Percentiles rank a stretch among this genome's conserved stretches.
phyloP scores from a whole-genome alignment of 768 basidiomycete genomes.

The Hydnomerulius pinastri region DNA sequence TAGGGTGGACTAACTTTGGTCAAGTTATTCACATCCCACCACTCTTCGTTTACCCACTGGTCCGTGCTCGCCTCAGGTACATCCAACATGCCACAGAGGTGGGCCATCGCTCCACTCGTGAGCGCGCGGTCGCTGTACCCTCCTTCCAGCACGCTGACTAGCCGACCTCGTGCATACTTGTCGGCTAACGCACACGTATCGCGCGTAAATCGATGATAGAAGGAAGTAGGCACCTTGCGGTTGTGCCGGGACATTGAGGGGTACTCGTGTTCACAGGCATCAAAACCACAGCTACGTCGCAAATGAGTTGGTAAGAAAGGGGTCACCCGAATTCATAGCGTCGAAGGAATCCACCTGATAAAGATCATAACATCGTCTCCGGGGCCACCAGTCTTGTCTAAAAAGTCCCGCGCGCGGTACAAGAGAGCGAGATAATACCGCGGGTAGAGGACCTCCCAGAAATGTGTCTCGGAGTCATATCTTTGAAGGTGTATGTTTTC shows the following conservation, averaged over 20 bases:
- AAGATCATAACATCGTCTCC: slow-evolving; percentile 78
- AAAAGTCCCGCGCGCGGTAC: slow-evolving; percentile 67
- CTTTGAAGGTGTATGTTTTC: slow-evolving; percentile 83
- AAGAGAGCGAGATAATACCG: slow-evolving; percentile 63
- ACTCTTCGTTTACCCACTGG: slow-evolving; percentile 42
- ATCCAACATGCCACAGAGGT: slow-evolving; percentile 65
- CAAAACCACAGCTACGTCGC: slow-evolving; percentile 79
- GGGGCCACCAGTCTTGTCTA: slow-evolving; percentile 62
- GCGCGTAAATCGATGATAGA: slow-evolving; percentile 80
- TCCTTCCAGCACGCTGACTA: slow-evolving; percentile 92
- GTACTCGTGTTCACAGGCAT: slow-evolving; percentile 92
- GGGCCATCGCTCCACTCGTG: slow-evolving; percentile 80
- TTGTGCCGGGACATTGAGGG: slow-evolving; percentile 89
- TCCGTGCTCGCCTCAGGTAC: not conserved
- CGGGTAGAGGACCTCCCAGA: slow-evolving; percentile 74
- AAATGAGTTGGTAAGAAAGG: not conserved
- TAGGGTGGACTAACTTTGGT: slow-evolving; percentile 42
- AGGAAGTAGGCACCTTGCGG: slow-evolving; percentile 84
- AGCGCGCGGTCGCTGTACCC: slow-evolving; percentile 93
- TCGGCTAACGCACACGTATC: slow-evolving; percentile 71
- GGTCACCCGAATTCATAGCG: not conserved
- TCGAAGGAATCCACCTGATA: slow-evolving; percentile 63
- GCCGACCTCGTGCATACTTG: slow-evolving; percentile 59
- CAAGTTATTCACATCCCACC: slow-evolving; percentile 71
- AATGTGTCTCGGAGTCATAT: slow-evolving; percentile 71